phyloP scores from a whole-genome alignment of 768 basidiomycete species.

The Panaeolus papilionaceus region DNA sequence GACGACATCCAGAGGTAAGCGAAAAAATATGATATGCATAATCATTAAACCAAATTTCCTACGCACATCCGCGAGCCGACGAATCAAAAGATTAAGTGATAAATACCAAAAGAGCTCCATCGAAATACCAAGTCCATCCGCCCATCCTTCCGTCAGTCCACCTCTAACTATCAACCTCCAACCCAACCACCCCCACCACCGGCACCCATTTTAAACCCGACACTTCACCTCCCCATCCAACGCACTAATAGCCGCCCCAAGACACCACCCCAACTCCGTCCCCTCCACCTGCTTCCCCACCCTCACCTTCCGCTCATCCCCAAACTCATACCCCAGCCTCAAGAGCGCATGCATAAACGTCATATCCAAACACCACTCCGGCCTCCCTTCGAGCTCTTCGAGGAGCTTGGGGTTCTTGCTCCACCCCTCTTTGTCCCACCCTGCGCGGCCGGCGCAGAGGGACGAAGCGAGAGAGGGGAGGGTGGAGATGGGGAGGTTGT shows the following conservation, averaged over 20 bases:
- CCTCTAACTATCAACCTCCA: no score
- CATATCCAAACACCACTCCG: slow-evolving; percentile 94
- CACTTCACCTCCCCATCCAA: slow-evolving; percentile 71
- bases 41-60: no score
- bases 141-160: no score
- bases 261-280: slow-evolving; percentile 94
- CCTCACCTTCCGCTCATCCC: slow-evolving; percentile 64
- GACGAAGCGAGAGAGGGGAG: slow-evolving; percentile 67
- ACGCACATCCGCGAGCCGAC: no score
- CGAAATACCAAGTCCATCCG: no score
- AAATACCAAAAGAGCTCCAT: no score
- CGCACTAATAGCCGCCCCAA: slow-evolving; percentile 78
- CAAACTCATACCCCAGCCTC: slow-evolving; percentile 90
- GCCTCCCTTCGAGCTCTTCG: no score
- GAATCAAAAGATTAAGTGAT: no score
- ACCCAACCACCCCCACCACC: no score
- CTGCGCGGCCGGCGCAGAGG: slow-evolving; percentile 73
- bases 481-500: slow-evolving; percentile 54
- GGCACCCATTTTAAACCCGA: no score
- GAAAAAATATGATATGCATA: no score
- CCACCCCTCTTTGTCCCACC: slow-evolving; percentile 62
- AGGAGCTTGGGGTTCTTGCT: slow-evolving; percentile 35
- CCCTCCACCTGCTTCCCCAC: slow-evolving; percentile 89
- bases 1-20: no score
- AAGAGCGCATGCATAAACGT: slow-evolving; percentile 94